Base-by-base conservation (phyloP, 768 basidiomycete species). In the Suillus hirtellus region DNA sequence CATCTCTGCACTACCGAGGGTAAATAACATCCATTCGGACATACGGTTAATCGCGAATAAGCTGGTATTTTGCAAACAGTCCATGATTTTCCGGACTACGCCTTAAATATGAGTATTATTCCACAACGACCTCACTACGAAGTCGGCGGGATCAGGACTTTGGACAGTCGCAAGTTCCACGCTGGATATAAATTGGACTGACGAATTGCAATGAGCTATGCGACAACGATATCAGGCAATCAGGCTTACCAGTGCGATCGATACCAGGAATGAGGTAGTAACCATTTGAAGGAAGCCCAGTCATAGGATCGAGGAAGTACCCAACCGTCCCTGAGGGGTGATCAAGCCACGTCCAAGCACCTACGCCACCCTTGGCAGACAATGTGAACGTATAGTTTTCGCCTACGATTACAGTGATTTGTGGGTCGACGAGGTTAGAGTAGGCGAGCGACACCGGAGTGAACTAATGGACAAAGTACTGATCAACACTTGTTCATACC, bases 321-420 rank as follows among this genome's bases (percentile, higher is more conserved):
- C 85, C 86, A 1, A 86, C 74, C 0, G 83, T 86, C 19, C 83
- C 83, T 0, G 76, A 72, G 0, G 85, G 85, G 70, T 86, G 85
- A 60, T 86, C 86, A 1, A 87, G 73, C 85, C 85, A 86, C 6
- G 85, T 81, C 81, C 83, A 86, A 0, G 80, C 75, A 0, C 81
- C 84, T 5, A 86, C 85, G 1, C 85, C 86, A 14, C 82, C 81
- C 50, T 72, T 71, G 2, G 84, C 85, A 3, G 83, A 84, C 5
- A 87, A 69, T 1, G 79, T 81, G 68, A 87, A 86, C 0, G 79
- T 81, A 59, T 81, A 67, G 64, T 81, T 70, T 6, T 69, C 58
- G 1, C 67, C 64, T 11, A 69, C 60, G 0, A 69, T 75, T 7
- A 85, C 62, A 0, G 69, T 64, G 50, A 86, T 82, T 64, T 77